A percentile compares a stretch with the other conserved stretches of the same genome.
Conservation (phyloP, 768 basidiomycete genomes). For the Calocera viscosa region DNA sequence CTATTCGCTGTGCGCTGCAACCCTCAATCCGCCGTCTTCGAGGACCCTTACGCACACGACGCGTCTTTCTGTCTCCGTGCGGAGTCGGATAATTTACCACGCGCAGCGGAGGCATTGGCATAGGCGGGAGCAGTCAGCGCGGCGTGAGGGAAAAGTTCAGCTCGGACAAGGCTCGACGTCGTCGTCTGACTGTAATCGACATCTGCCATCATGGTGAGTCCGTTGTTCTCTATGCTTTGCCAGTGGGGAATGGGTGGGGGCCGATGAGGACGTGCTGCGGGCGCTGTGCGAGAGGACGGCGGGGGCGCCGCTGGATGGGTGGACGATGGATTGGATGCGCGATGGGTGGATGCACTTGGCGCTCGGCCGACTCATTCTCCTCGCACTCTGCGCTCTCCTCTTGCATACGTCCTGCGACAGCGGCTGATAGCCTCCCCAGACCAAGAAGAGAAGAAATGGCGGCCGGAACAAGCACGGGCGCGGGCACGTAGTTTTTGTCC, state of each 20-base stretch:
- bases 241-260: not conserved
- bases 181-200: not conserved
- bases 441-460: constrained; percentile 98
- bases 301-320: not conserved
- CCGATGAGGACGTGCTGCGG: not conserved
- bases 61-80: no score
- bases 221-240: not conserved
- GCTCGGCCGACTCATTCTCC: not conserved
- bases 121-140: not conserved
- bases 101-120: not conserved
- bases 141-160: not conserved
- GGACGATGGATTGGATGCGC: not conserved
- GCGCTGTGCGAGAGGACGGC: not conserved
- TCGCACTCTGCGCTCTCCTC: not conserved
- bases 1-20: no score
- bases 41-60: not conserved
- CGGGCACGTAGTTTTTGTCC: constrained; percentile 86
- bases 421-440: constrained; percentile 36
- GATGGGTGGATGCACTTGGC: not conserved
- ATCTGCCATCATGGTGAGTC: not conserved
- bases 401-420: not conserved
- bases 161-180: not conserved
- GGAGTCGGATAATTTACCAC: not conserved
- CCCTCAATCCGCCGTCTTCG: not conserved
- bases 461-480: constrained; percentile 99